Conservation (phyloP, 441 rosid genomes). For the Populus trichocarpa region DNA sequence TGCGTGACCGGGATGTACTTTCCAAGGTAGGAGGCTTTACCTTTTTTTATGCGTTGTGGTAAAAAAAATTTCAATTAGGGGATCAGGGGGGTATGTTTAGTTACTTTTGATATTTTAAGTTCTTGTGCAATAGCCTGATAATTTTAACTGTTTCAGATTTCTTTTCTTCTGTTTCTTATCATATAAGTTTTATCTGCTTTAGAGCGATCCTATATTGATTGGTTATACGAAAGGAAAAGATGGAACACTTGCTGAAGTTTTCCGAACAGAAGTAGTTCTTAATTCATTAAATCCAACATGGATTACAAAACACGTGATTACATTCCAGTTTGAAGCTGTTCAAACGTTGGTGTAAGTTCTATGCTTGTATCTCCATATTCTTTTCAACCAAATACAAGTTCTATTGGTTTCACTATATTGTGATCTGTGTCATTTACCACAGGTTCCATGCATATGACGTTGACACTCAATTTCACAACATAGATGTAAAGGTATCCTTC, state of each 20-base stretch:
- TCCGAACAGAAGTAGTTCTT: conserved; percentile 77
- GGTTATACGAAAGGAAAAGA: conserved; percentile 63
- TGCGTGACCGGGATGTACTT: conserved; percentile 79
- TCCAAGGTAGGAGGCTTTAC: conserved; percentile 64
- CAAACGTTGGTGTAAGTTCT: conserved; percentile 76
- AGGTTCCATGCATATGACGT: conserved; percentile 80
- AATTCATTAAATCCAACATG: conserved; percentile 82
- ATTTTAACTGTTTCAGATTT: background rate
- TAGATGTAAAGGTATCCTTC: conserved; percentile 59
- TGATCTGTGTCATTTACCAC: conserved; percentile 23
- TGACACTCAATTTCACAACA: conserved; percentile 74
- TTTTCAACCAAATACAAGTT: conserved; percentile 2
- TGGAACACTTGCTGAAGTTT: conserved; percentile 57
- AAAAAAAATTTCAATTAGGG: background rate
- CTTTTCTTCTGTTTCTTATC: conserved; percentile 4
- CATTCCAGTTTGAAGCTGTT: conserved; percentile 71
- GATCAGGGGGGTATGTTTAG: background rate
- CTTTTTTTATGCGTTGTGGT: conserved; percentile 9
- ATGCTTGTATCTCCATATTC: conserved; percentile 3
- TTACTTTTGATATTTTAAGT: background rate
- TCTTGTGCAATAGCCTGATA: background rate
- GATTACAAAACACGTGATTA: conserved; percentile 51
- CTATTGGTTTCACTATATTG: conserved; percentile 11
- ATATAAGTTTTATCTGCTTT: conserved; percentile 29
- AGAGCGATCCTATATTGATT: conserved; percentile 98